These are phyloP conservation scores for Candida chilensis DNA, from an alignment of 805 yeast species.

Conservation along the genomic window DNA sequence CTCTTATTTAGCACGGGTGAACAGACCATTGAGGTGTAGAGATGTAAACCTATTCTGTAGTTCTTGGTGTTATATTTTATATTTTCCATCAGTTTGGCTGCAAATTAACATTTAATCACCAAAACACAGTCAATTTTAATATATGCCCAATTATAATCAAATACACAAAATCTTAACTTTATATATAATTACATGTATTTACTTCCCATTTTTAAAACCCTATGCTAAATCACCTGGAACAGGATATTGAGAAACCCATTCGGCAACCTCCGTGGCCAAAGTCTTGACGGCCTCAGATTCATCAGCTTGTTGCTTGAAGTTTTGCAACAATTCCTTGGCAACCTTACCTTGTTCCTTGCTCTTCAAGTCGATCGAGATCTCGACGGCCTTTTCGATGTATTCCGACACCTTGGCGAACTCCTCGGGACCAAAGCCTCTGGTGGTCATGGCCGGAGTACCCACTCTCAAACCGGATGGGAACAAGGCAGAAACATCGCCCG, in stretches of 20 bases:
- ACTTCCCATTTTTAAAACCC: no score
- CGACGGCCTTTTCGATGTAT: constrained; percentile 73
- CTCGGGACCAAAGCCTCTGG: constrained; percentile 76
- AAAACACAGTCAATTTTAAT: no score
- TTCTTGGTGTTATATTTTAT: no score
- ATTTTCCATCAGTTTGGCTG: no score
- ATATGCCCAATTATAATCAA: no score
- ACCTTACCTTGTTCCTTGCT: constrained; percentile 46
- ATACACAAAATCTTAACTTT: no score
- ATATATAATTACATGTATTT: no score
- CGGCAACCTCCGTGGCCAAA: constrained; percentile 56
- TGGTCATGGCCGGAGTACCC: constrained; percentile 98
- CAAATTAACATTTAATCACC: no score
- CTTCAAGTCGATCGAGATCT: constrained; percentile 55
- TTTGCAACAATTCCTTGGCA: constrained; percentile 51
- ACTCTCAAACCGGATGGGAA: constrained; percentile 95
- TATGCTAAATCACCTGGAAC: constrained; percentile 89
- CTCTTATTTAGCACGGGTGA: no score
- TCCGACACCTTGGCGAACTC: constrained; percentile 79
- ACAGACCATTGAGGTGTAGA: no score
- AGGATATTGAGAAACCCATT: constrained; percentile 70
- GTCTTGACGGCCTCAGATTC: constrained; percentile 51
- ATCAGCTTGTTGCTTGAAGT: constrained; percentile 65
- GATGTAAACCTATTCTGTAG: no score
- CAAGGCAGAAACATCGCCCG: constrained; percentile 92